These are phyloP conservation scores for Trichoderma lentiforme DNA, from an alignment of 2,329 filamentous ascomycete species.

Conservation along the genomic window DNA sequence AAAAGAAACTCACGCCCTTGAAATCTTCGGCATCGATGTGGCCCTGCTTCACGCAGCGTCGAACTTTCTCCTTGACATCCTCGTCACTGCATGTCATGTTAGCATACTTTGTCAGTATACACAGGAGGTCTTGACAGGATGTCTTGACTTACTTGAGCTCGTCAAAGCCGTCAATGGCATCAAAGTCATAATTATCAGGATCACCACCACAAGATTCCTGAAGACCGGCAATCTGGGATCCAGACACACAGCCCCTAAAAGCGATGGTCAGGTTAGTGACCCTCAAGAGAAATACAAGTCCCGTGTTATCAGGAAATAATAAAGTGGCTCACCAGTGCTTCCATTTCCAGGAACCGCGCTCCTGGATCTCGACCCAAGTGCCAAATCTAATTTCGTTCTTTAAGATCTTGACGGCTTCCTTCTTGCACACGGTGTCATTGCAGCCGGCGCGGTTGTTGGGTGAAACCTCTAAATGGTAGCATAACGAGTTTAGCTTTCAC, in stretches of 20 bases:
- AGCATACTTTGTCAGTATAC: not conserved
- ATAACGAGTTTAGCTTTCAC: not conserved
- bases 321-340: slow-evolving; percentile 71
- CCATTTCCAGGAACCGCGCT: slow-evolving; percentile 68
- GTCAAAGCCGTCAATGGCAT: slow-evolving; percentile 76
- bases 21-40: slow-evolving; percentile 84
- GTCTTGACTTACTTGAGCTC: slow-evolving; percentile 55
- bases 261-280: not conserved
- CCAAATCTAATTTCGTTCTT: slow-evolving; percentile 81
- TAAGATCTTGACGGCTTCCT: slow-evolving; percentile 62
- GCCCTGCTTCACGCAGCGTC: slow-evolving; percentile 67
- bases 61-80: slow-evolving; percentile 70
- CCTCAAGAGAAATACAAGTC: not conserved
- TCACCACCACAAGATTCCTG: slow-evolving; percentile 50
- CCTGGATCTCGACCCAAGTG: slow-evolving; percentile 62
- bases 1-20: slow-evolving; percentile 67
- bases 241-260: slow-evolving; percentile 82
- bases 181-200: slow-evolving; percentile 53
- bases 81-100: slow-evolving; percentile 34
- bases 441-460: slow-evolving; percentile 70
- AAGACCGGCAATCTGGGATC: slow-evolving; percentile 65
- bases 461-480: slow-evolving; percentile 59
- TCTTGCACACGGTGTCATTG: slow-evolving; percentile 70
- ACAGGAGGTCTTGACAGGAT: slow-evolving; percentile 23
- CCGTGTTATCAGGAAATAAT: not conserved